Conservation (phyloP, 768 basidiomycete species). For the Leccinum incarnatum region DNA sequence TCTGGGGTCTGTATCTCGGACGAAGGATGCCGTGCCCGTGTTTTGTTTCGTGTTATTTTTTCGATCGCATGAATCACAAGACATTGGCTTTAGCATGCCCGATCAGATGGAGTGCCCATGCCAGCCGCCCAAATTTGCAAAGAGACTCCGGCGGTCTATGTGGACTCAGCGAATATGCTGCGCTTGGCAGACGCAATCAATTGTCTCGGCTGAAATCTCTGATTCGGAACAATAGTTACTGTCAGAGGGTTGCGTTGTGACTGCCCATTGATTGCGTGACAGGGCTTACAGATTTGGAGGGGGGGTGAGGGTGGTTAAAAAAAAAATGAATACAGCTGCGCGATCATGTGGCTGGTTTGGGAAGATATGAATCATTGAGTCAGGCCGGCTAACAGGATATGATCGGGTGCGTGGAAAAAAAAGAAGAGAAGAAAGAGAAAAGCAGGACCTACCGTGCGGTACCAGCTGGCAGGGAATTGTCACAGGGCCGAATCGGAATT, state of each 20-base stretch:
- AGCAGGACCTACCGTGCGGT: background rate
- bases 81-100: conserved; percentile 1
- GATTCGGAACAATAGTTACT: background rate
- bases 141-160: conserved; percentile 2
- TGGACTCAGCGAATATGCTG: conserved; percentile 16
- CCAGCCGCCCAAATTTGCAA: conserved; percentile 6
- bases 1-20: background rate
- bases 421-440: background rate
- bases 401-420: conserved; percentile 22
- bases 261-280: conserved; percentile 10
- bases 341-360: conserved; percentile 20
- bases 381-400: conserved; percentile 7
- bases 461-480: background rate
- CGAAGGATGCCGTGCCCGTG: background rate
- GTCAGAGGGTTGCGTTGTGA: background rate
- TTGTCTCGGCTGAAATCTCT: conserved; percentile 22
- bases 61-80: background rate
- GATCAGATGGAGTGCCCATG: conserved; percentile 13
- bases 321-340: conserved; percentile 19
- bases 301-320: background rate
- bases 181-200: conserved; percentile 1
- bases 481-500: background rate
- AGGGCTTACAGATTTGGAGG: conserved; percentile 15
- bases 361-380: conserved; percentile 10
- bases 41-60: background rate